These are phyloP conservation scores for Colletotrichum sp. DNA, from an alignment of 2,329 filamentous ascomycete species.

Conservation along the genomic window DNA sequence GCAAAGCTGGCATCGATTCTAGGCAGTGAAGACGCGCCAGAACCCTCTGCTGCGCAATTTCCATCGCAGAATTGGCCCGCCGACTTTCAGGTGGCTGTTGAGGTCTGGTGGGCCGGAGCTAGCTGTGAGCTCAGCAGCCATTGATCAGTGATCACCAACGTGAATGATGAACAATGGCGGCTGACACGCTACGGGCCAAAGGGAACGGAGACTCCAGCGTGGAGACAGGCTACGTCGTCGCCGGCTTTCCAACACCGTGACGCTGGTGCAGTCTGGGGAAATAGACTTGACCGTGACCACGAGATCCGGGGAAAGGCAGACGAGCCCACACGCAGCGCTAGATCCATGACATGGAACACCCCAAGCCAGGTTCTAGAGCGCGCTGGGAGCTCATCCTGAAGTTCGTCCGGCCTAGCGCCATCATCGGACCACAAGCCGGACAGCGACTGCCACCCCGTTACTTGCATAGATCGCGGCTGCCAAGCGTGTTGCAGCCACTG, in stretches of 20 bases:
- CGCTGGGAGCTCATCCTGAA: neutral
- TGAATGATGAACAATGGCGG: neutral
- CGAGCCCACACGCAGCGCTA: neutral
- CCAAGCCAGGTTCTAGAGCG: neutral
- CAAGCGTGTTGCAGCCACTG: neutral
- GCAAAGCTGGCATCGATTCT: neutral
- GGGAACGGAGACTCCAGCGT: neutral
- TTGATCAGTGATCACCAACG: neutral
- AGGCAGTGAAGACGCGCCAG: neutral
- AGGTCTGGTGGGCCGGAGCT: neutral
- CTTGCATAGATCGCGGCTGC: neutral
- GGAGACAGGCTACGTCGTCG: neutral
- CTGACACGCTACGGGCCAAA: neutral
- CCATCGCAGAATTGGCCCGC: neutral
- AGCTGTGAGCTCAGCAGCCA: neutral
- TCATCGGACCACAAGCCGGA: neutral
- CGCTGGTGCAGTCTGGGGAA: constrained; percentile 7
- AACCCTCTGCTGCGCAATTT: neutral
- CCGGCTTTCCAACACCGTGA: neutral
- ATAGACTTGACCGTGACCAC: neutral
- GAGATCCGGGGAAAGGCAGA: constrained; percentile 5
- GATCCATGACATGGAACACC: neutral
- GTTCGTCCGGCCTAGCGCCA: constrained; percentile 1
- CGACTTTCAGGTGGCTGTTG: neutral
- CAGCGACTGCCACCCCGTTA: neutral